A percentile compares a stretch with the other conserved stretches of the same genome.
These are phyloP conservation scores for Tetracladium setigerum DNA, from an alignment of 495 filamentous ascomycete genomes.

Conservation along the genomic window DNA sequence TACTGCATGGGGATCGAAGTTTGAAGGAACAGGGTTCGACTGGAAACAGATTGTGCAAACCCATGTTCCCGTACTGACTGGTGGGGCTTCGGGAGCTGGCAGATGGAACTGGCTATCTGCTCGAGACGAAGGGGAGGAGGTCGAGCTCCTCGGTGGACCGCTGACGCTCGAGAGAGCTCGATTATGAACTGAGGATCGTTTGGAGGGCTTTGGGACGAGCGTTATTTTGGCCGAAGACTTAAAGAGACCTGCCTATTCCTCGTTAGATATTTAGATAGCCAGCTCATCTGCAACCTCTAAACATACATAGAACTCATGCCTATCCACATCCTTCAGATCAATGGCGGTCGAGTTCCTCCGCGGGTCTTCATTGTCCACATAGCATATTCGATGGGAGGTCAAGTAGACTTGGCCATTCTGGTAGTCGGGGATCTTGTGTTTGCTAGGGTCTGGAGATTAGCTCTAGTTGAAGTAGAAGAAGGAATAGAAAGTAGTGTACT, in stretches of 20 bases:
- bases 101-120: slow-evolving; percentile 40
- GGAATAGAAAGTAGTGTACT: background rate
- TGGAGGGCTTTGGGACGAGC: slow-evolving; percentile 66
- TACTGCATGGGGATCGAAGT: slow-evolving; percentile 77
- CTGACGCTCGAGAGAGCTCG: slow-evolving; percentile 29
- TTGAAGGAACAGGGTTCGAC: slow-evolving; percentile 90
- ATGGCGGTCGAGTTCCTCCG: slow-evolving; percentile 78
- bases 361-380: slow-evolving; percentile 84
- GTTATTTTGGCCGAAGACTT: slow-evolving; percentile 95
- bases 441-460: slow-evolving; percentile 42
- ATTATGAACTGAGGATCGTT: slow-evolving; percentile 44
- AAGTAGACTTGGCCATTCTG: slow-evolving; percentile 96
- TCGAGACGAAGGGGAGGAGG: slow-evolving; percentile 39
- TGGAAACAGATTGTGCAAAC: slow-evolving; percentile 96
- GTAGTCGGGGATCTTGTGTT: slow-evolving; percentile 88
- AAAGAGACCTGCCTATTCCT: slow-evolving; percentile 72
- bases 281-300: background rate
- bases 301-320: slow-evolving; percentile 78
- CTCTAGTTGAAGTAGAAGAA: background rate
- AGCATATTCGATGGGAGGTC: slow-evolving; percentile 90
- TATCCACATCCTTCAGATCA: slow-evolving; percentile 84
- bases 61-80: slow-evolving; percentile 72
- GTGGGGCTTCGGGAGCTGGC: slow-evolving; percentile 37
- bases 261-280: slow-evolving; percentile 13
- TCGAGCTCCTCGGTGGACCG: slow-evolving; percentile 34